Conservation (phyloP, 345 rosid genomes). For the Brassica carinata region DNA sequence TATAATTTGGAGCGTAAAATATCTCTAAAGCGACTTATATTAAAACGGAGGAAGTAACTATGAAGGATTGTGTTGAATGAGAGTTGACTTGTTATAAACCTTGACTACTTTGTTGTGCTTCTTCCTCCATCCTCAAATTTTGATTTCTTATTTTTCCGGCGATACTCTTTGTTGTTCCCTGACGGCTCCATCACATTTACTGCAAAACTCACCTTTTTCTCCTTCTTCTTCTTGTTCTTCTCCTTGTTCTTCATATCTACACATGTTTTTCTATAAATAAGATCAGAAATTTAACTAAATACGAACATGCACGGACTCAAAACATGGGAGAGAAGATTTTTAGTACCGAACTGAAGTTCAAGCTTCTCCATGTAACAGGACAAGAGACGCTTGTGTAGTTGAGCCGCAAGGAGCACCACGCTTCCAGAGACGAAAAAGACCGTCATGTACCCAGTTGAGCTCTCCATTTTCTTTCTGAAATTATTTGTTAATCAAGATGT, state of each 20-base stretch:
- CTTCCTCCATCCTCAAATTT: conserved; percentile 8
- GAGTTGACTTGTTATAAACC: not conserved
- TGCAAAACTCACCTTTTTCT: conserved; percentile 74
- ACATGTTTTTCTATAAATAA: conserved; percentile 4
- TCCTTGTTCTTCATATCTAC: not conserved
- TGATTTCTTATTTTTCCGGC: conserved; percentile 30
- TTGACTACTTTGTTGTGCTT: conserved; percentile 8
- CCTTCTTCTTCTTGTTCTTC: conserved; percentile 41
- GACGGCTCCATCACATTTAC: conserved; percentile 69
- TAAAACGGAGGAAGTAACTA: no score
- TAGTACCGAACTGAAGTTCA: conserved; percentile 44
- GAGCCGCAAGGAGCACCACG: conserved; percentile 62
- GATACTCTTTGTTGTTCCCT: conserved; percentile 54
- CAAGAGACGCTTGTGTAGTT: conserved; percentile 68
- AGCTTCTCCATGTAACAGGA: conserved; percentile 69
- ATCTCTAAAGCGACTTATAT: no score
- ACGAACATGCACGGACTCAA: not conserved
- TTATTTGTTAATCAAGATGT: not conserved
- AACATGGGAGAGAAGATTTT: not conserved
- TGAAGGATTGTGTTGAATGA: not conserved
- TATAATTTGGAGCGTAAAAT: no score
- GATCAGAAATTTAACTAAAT: not conserved
- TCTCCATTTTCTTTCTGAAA: conserved; percentile 41
- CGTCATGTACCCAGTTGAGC: conserved; percentile 56
- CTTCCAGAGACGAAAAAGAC: conserved; percentile 83